These are phyloP conservation scores for Isabelozyma rhagii DNA, from an alignment of 805 yeast species.

Conservation along the genomic window DNA sequence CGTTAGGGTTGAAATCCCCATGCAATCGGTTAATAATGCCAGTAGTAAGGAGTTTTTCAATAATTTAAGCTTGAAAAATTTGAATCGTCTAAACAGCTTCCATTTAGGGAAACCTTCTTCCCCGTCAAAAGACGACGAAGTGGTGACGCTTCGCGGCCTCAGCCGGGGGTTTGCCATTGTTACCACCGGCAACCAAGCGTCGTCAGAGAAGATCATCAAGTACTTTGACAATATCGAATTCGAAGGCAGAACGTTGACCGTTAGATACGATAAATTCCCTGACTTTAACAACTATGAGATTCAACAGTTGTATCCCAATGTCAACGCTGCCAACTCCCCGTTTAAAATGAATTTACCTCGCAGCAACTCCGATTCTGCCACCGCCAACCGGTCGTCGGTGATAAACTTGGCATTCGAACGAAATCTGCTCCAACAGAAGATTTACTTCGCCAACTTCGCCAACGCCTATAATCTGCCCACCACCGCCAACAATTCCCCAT, in stretches of 20 bases:
- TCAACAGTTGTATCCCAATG: constrained; percentile 18
- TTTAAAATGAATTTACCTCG: neutral
- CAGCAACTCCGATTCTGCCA: neutral
- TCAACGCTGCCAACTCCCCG: neutral
- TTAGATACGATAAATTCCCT: constrained; percentile 57
- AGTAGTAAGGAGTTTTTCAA: neutral
- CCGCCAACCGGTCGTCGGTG: neutral
- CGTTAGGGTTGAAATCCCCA: constrained; percentile 40
- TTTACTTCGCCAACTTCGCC: neutral
- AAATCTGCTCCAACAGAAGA: constrained; percentile 27
- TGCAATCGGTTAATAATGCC: constrained; percentile 17
- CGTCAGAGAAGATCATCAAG: constrained; percentile 48
- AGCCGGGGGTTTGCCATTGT: constrained; percentile 67
- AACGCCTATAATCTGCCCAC: neutral
- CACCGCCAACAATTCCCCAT: neutral
- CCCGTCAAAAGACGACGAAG: neutral
- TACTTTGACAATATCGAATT: constrained; percentile 51
- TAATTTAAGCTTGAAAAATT: neutral
- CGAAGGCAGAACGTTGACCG: constrained; percentile 59
- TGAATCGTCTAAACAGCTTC: constrained; percentile 3
- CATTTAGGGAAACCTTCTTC: constrained; percentile 3
- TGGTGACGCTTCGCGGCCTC: constrained; percentile 1
- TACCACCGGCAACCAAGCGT: constrained; percentile 42
- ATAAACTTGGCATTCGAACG: constrained; percentile 26
- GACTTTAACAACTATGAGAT: constrained; percentile 29